Base-by-base conservation (phyloP, 768 basidiomycete genomes). In the Tricholoma sp. region DNA sequence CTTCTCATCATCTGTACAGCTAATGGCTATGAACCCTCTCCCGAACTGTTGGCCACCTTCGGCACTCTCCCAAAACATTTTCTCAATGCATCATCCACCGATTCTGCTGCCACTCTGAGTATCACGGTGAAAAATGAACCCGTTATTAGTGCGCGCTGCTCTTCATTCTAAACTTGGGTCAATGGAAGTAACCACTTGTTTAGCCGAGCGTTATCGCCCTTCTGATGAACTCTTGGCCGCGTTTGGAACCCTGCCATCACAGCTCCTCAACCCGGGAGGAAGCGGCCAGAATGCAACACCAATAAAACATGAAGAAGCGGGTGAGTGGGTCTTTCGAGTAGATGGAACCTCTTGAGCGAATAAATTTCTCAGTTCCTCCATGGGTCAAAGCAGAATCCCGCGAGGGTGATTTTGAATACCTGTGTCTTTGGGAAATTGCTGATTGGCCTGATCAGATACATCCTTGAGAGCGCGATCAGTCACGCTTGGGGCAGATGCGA, bases 41-140 rank as follows among this genome's bases (percentile, higher is more conserved):
- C 41, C 17, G 61, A 61, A 36, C 56, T 61, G 6, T 45, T 59
- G 55, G 52, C 55, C 29, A 53, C 55, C 6, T 57, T 61, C 34
- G 48, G 57, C 33, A 34, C 17, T 33, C 55, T 61, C 3, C 55
- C 48, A 13, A 29, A 13, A 9, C 53, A 52, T 15, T 13, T 54
- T 18, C 32, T 53, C n/a, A 48, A 39, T 24, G 17, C n/a, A 11
- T 33, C 33, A 36, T 17, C 55, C 9, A 4, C 42, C 11, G 7
- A 4, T 17, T 8, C 58, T 28, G 24, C 12, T n/a, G 49, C 20
- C 11, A 6, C 44, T 45, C 15, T 1, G 15, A 13, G 11, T 10
- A 24, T 47, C 15, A 17, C n/a, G 17, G 8, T 17, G 4, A 17
- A 15, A 41, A 7, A 9, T 17, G 39, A 41, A 41, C 13, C 39